A percentile compares a stretch with the other conserved stretches of the same genome.
Evolutionary conservation across 179 eudicot species (phyloP).

Genomic region (Sideroxylon spinosum): DNA sequence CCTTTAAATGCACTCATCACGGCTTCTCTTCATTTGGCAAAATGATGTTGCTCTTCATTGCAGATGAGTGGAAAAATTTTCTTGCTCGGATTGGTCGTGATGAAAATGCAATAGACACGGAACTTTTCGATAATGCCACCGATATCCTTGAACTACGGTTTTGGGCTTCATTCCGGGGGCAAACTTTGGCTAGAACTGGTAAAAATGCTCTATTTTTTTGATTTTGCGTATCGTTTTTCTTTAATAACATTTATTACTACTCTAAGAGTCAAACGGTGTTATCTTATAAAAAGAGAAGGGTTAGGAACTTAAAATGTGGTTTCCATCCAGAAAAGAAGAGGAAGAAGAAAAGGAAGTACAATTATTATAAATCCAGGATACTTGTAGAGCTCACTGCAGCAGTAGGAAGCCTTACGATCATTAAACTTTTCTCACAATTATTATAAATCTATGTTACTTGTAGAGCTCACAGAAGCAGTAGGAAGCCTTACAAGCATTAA

Average conservation of each 20-base stretch:
- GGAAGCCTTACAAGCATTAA: neutral
- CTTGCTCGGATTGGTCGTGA: conserved; percentile 93
- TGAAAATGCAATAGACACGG: conserved; percentile 69
- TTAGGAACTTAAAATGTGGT: neutral
- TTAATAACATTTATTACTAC: neutral
- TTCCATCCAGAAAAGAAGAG: neutral
- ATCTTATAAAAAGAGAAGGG: neutral
- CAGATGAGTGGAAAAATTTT: conserved; percentile 98
- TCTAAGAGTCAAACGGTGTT: neutral
- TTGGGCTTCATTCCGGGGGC: conserved; percentile 99
- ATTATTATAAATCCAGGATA: neutral
- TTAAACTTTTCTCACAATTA: too few species aligned
- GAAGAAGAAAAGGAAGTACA: neutral
- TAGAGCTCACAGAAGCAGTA: neutral
- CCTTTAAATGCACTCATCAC: neutral
- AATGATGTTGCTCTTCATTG: conserved; percentile 11
- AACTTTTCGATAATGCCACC: conserved; percentile 66
- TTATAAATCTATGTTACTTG: neutral
- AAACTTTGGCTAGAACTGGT: conserved; percentile 97
- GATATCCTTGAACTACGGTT: conserved; percentile 86
- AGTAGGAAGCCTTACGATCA: too few species aligned
- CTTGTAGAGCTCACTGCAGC: too few species aligned
- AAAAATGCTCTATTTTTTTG: conserved; percentile 8
- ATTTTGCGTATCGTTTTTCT: neutral
- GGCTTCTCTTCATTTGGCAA: neutral